Conservation (phyloP, 139 green algal genomes). For the Dunaliella primolecta region DNA sequence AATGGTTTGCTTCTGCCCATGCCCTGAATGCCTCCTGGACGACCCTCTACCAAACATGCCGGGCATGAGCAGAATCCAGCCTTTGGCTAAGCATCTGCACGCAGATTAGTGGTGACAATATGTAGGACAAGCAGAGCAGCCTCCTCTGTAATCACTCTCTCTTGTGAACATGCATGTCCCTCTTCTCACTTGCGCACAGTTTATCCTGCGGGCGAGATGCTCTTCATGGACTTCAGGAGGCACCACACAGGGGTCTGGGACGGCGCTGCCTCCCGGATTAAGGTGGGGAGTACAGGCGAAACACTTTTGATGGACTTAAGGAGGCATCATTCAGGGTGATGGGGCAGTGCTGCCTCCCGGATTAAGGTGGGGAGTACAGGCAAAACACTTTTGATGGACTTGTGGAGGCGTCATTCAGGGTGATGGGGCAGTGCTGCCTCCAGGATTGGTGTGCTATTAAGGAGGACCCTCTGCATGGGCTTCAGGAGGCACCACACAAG, state of each 20-base stretch:
- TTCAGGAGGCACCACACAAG: conserved; percentile 80
- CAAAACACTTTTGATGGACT: conserved; percentile 88
- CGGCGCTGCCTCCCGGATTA: conserved; percentile 23
- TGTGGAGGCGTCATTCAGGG: conserved; percentile 75
- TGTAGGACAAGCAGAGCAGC: too few relatives aligned
- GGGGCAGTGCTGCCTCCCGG: conserved; percentile 37
- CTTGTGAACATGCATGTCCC: too few relatives aligned
- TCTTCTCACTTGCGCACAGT: too few relatives aligned
- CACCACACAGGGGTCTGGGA: conserved; percentile 77
- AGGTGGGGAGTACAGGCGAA: conserved; percentile 27
- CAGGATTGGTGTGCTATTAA: conserved; percentile 14
- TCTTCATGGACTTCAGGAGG: conserved; percentile 88
- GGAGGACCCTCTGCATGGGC: conserved; percentile 85
- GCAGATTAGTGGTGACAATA: too few relatives aligned
- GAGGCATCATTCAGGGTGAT: conserved; percentile 77
- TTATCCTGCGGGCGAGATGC: conserved; percentile 63
- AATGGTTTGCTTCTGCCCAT: too few relatives aligned
- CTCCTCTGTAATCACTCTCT: too few relatives aligned
- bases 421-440: conserved; percentile 55
- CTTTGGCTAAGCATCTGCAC: too few relatives aligned
- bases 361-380: conserved; percentile 25
- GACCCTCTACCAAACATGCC: too few relatives aligned
- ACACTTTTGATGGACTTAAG: conserved; percentile 91
- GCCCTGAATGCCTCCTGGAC: too few relatives aligned
- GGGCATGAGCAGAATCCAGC: too few relatives aligned